Base-by-base conservation (phyloP, 768 basidiomycete species). In the Pleurotus sapidus region DNA sequence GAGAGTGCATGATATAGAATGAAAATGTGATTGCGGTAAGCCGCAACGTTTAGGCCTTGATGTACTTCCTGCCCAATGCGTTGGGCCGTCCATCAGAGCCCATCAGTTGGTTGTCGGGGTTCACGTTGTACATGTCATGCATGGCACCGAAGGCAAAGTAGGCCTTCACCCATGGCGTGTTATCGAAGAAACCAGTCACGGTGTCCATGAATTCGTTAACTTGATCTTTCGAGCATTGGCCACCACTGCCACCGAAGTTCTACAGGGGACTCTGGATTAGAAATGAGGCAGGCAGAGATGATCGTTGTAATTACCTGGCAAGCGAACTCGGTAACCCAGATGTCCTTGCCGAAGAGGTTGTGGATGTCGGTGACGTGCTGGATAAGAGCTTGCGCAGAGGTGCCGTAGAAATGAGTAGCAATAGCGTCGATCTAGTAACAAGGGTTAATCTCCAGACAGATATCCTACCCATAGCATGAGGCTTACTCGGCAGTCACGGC, bases 281-380 rank as follows among this genome's bases (percentile, higher is more conserved):
- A 11, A 12, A 14, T 14, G 54, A n/a, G n/a, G n/a, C n/a, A n/a
- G n/a, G n/a, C 30, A 38, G 58, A 15, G 8, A 34, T 34, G 11
- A 34, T 9, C 8, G 11, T 11, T 7, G 1, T 11, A 34, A 34
- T 34, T 58, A 83, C 88, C 74, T 84, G 75, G 73, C 83, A 86
- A 59, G 89, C 90, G 63, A 82, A 86, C 65, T 94, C 91, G 3
- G 88, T 88, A 57, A 87, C 67, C 78, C 79, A 83, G 64, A 92
- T 72, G 25, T 70, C 68, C 56, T 65, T 63, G 14, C 57, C 34
- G 64, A 82, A 86, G 1, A 70, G 71, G 40, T 60, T 59, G 65
- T 89, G 71, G 63, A 80, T 79, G 1, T 70, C 62, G 7, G 64
- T 63, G 49, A 87, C 68, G 69, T 85, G 87, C 11, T 57, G n/a